A percentile compares a stretch with the other conserved stretches of the same genome.
Evolutionary conservation across 805 yeast species (phyloP).

Genomic region (Pichia nakasei): DNA sequence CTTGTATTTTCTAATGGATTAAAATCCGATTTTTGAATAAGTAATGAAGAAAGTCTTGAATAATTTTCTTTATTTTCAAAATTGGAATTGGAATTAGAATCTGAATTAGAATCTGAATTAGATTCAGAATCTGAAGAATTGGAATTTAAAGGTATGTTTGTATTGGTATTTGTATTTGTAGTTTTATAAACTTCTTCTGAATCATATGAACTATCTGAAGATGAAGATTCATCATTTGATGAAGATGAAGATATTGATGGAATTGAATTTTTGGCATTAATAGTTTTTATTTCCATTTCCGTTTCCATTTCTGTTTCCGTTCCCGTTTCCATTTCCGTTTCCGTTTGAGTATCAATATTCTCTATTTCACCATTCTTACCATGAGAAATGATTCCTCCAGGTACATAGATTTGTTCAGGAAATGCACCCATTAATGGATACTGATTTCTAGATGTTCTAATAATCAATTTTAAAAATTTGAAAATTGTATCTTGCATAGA

Average conservation of each 20-base stretch:
- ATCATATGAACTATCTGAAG: not conserved
- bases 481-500: slow-evolving; percentile 2
- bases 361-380: not conserved
- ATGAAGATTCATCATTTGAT: not conserved
- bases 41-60: not conserved
- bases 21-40: slow-evolving; percentile 3
- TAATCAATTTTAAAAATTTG: slow-evolving; percentile 5
- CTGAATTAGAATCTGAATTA: not conserved
- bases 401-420: slow-evolving; percentile 8
- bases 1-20: not conserved
- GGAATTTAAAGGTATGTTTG: no score
- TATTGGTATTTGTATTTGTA: no score
- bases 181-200: not conserved
- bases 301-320: not conserved
- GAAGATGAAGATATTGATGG: no score
- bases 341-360: not conserved
- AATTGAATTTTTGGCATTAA: no score
- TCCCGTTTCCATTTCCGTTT: not conserved
- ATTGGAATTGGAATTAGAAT: slow-evolving; percentile 1
- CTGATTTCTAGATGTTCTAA: slow-evolving; percentile 8
- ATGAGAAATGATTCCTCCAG: not conserved
- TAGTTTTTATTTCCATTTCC: no score
- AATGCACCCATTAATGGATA: slow-evolving; percentile 5
- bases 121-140: no score
- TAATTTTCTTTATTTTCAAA: not conserved